Evolutionary conservation across 768 basidiomycete genomes (phyloP).

Genomic region (Mycena alexandri): DNA sequence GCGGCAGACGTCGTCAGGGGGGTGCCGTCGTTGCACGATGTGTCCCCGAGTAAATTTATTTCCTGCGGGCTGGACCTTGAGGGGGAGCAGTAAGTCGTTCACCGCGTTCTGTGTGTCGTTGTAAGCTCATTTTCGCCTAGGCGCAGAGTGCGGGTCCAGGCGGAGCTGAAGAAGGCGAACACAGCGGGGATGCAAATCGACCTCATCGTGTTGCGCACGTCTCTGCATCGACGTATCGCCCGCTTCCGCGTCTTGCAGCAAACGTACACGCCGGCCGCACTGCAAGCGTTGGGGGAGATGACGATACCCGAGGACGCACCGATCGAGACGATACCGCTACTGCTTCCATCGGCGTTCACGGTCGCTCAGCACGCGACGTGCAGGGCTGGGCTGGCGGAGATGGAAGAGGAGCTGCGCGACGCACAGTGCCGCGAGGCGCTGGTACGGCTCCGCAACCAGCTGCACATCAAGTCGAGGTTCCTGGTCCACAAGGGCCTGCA

Average conservation of each 20-base stretch:
- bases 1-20: neutral
- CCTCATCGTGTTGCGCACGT: neutral
- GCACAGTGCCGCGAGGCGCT: constrained; percentile 40
- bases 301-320: neutral
- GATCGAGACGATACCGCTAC: neutral
- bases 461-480: constrained; percentile 39
- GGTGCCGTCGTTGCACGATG: neutral
- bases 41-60: constrained; percentile 15
- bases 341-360: constrained; percentile 7
- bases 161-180: neutral
- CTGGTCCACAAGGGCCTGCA: constrained; percentile 40
- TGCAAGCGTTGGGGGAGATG: neutral
- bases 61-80: constrained; percentile 6
- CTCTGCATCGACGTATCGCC: neutral
- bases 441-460: constrained; percentile 35
- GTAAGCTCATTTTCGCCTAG: too few relatives aligned
- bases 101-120: too few relatives aligned
- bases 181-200: neutral
- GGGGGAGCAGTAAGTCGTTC: constrained; percentile 18
- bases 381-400: neutral
- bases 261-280: constrained; percentile 17
- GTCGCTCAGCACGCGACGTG: neutral
- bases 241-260: constrained; percentile 17
- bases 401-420: constrained; percentile 38
- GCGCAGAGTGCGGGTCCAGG: neutral